Evolutionary conservation across 2,329 filamentous ascomycete genomes (phyloP), one percentile per base, ranked within the genome.

Genomic region (Hypocreales sp.): DNA sequence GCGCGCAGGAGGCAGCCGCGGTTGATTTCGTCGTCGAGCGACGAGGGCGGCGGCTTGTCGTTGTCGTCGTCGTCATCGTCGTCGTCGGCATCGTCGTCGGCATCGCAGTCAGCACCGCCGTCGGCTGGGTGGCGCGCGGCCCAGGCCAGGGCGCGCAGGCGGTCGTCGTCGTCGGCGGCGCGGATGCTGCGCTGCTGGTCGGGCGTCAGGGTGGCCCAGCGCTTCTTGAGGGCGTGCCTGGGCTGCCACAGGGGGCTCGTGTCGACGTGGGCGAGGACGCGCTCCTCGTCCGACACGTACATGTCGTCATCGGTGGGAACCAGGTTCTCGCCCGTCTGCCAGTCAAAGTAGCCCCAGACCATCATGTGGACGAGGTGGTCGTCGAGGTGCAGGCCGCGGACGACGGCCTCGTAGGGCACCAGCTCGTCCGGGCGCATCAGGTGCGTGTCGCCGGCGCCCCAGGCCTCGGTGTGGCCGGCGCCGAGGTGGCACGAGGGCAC

Each of bases 341-440:
- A 60, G 46, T 78, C 60, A 16, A 75, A 51, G 41, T 65, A 65
- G 1, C 79, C 78, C 58, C 67, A 80, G 11, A 67, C 34, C 37
- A 73, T 56, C 60, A 79, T 73, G 31, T 62, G 53, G 10, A 61
- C 39, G 25, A 73, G 55, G 38, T 66, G 58, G 9, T 54, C 34
- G 29, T 72, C 56, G n/a, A 80, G 44, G 14, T 58, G 35, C 19
- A 79, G 42, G 1, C 56, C 45, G 11, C 77, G 53, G 11, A 59
- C 50, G 1, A 63, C 46, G 0, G 61, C 53, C 41, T 83, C 77
- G 9, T 55, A 41, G 22, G 68, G 49, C 14, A 81, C 48, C 18
- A 75, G 50, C 46, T 72, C 60, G 35, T 79, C 74, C 0, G 67
- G 64, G 0, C 65, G 53, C 22, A 61, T 34, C 33, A 80, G 56